Percentiles rank a stretch among this genome's conserved stretches.
Evolutionary conservation across 805 yeast species (phyloP).

Genomic region (Metschnikowia bowlesiae): DNA sequence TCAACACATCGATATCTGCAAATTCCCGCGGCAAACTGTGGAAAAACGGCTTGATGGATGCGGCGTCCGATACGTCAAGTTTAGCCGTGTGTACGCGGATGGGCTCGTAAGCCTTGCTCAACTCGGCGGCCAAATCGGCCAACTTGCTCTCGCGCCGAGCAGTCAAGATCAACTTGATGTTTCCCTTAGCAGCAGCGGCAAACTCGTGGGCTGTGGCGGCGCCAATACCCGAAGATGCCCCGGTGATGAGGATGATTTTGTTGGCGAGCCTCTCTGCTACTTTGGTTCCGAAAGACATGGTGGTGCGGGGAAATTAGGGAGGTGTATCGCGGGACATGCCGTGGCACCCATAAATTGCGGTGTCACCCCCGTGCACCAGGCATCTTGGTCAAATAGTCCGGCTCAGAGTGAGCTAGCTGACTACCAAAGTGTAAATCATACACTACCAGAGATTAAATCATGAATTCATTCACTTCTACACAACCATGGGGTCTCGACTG

Average conservation of each 20-base stretch:
- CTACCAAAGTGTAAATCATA: too few relatives aligned
- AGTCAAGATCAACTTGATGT: conserved; percentile 32
- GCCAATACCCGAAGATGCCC: conserved; percentile 96
- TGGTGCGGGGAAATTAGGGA: background rate
- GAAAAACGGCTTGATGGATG: conserved; percentile 27
- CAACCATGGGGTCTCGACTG: too few relatives aligned
- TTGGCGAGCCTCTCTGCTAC: conserved; percentile 38
- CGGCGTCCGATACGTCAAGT: conserved; percentile 29
- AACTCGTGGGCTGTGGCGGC: conserved; percentile 85
- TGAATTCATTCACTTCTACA: too few relatives aligned
- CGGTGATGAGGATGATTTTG: conserved; percentile 49
- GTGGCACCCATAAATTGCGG: background rate
- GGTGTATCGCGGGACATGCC: background rate
- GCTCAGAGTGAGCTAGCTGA: too few relatives aligned
- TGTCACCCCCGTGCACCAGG: too few relatives aligned
- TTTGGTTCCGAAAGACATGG: conserved; percentile 34
- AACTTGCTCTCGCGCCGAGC: conserved; percentile 35
- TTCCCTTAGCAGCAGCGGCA: conserved; percentile 50
- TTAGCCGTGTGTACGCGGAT: conserved; percentile 28
- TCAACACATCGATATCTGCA: conserved; percentile 33
- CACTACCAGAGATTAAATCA: too few relatives aligned
- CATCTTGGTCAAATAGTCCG: too few relatives aligned
- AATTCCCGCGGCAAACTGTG: conserved; percentile 29
- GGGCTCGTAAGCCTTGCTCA: conserved; percentile 21
- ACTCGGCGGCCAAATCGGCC: conserved; percentile 21